Evolutionary conservation across 2,329 filamentous ascomycete genomes (phyloP).

Genomic region (Trichothecium roseum): DNA sequence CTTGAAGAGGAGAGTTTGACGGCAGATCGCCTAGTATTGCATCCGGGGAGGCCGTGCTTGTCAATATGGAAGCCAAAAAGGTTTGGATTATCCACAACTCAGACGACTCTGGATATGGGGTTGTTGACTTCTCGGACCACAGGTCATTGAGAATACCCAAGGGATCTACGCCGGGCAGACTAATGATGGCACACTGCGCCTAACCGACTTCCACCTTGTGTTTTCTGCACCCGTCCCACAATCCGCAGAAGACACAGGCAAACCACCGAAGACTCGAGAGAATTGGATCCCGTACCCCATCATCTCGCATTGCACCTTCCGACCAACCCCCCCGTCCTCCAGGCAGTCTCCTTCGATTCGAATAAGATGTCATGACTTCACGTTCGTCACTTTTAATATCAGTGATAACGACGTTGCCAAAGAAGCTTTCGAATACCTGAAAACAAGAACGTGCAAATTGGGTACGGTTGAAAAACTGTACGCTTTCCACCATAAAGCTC

Average conservation of each 20-base stretch:
- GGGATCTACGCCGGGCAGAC: conserved; percentile 49
- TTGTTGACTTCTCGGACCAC: not conserved
- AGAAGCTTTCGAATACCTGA: conserved; percentile 82
- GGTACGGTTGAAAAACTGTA: conserved; percentile 81
- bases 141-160: conserved; percentile 48
- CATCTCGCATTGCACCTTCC: conserved; percentile 69
- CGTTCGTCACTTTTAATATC: conserved; percentile 87
- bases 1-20: too few relatives aligned
- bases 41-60: not conserved
- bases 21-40: too few relatives aligned
- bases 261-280: conserved; percentile 42
- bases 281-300: conserved; percentile 94
- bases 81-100: conserved; percentile 12
- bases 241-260: conserved; percentile 10
- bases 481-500: conserved; percentile 76
- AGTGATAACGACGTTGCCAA: conserved; percentile 60
- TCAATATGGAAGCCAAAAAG: conserved; percentile 30
- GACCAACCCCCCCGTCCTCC: conserved; percentile 60
- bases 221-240: conserved; percentile 34
- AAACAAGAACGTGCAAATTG: conserved; percentile 67
- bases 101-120: too few relatives aligned
- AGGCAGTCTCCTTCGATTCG: conserved; percentile 72
- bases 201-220: conserved; percentile 53
- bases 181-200: conserved; percentile 45
- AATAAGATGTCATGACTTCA: conserved; percentile 86